A percentile compares a stretch with the other conserved stretches of the same genome.
These are phyloP conservation scores for Aspergillus panamensis DNA, from an alignment of 495 filamentous ascomycete genomes.

Conservation along the genomic window DNA sequence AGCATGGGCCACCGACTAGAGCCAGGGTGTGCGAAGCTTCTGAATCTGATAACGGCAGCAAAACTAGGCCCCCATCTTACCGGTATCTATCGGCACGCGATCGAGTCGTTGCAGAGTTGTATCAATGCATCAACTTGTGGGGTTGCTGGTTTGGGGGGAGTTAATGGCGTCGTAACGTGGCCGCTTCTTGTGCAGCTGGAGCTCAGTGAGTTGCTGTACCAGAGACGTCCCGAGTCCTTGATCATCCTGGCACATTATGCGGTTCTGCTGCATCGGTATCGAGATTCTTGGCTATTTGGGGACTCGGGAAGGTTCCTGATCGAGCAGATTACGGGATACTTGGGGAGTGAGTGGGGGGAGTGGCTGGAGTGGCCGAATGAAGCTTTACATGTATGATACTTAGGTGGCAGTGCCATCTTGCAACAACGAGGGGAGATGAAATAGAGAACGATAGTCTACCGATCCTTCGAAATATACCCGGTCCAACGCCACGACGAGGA, in stretches of 20 bases:
- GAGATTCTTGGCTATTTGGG: slow-evolving; percentile 37
- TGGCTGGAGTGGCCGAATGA: slow-evolving; percentile 19
- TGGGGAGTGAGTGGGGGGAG: slow-evolving; percentile 12
- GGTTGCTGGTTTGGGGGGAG: not conserved
- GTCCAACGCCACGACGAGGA: too few species aligned
- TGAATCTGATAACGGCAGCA: not conserved
- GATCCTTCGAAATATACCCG: too few species aligned
- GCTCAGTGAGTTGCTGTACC: slow-evolving; percentile 30
- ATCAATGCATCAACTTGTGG: not conserved
- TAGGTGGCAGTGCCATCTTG: too few species aligned
- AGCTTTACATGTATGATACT: too few species aligned
- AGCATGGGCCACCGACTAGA: not conserved
- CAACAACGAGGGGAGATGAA: too few species aligned
- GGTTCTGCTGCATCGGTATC: slow-evolving; percentile 30
- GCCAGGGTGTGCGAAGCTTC: not conserved
- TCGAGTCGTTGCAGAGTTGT: not conserved
- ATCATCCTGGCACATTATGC: slow-evolving; percentile 42
- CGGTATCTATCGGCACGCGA: not conserved
- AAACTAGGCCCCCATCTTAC: not conserved
- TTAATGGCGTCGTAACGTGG: slow-evolving; percentile 31
- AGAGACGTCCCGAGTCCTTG: slow-evolving; percentile 38
- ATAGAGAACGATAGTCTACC: too few species aligned
- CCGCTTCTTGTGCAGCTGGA: slow-evolving; percentile 27
- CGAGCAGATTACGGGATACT: slow-evolving; percentile 5
- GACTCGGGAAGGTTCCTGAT: slow-evolving; percentile 18